These are phyloP conservation scores for Calonectria hongkongensis DNA, from an alignment of 2,329 filamentous ascomycete species.

Conservation along the genomic window DNA sequence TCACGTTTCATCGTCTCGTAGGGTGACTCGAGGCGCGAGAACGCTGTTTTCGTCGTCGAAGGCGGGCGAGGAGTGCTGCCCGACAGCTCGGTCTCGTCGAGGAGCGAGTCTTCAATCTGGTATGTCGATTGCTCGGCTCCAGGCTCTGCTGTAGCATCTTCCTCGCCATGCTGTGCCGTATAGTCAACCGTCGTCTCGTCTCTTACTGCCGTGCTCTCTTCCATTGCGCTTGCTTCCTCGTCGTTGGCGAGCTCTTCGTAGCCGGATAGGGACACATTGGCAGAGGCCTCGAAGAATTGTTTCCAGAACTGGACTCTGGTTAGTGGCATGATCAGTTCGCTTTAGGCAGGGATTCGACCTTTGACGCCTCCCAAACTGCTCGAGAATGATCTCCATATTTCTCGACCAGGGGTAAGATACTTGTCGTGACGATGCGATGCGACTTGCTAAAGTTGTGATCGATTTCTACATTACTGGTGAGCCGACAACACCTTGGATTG, in stretches of 20 bases:
- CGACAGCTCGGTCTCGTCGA: constrained; percentile 78
- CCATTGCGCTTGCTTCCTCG: constrained; percentile 72
- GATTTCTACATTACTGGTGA: constrained; percentile 79
- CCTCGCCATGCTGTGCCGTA: constrained; percentile 63
- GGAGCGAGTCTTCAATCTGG: constrained; percentile 77
- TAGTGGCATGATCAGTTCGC: neutral
- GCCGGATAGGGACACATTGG: constrained; percentile 95
- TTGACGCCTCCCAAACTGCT: constrained; percentile 97
- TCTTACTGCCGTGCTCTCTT: constrained; percentile 73
- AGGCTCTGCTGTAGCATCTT: constrained; percentile 61
- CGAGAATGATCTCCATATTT: constrained; percentile 96
- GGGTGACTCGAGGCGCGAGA: constrained; percentile 83
- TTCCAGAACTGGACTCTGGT: constrained; percentile 88
- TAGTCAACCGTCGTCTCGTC: constrained; percentile 73
- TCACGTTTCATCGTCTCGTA: constrained; percentile 85
- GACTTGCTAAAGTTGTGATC: constrained; percentile 98
- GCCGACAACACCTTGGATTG: constrained; percentile 3
- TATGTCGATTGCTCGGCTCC: constrained; percentile 60
- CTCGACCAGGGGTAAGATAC: constrained; percentile 93
- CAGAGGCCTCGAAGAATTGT: constrained; percentile 98
- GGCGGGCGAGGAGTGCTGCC: constrained; percentile 81
- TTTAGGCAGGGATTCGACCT: constrained; percentile 70
- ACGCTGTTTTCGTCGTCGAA: constrained; percentile 67
- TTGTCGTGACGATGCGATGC: constrained; percentile 95
- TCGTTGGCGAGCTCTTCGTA: constrained; percentile 89